These are phyloP conservation scores for Drechslerella coelobrocha DNA, from an alignment of 2,329 filamentous ascomycete genomes.

Conservation along the genomic window DNA sequence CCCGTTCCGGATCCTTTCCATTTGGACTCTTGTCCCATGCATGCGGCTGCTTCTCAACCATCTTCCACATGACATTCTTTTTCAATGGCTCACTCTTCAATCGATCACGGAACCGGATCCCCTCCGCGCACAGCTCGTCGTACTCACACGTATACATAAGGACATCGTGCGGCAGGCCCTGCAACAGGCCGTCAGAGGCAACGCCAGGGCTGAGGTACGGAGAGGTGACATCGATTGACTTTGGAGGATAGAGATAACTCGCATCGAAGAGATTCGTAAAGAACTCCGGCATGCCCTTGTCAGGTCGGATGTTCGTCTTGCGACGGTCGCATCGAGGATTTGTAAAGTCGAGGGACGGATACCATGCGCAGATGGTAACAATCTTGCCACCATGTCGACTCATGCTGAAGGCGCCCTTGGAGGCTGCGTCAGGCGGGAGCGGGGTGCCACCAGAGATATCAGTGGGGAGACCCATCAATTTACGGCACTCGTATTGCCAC, in stretches of 20 bases:
- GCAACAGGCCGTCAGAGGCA: constrained; percentile 64
- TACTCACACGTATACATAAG: constrained; percentile 70
- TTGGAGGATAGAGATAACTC: constrained; percentile 66
- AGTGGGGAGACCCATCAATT: constrained; percentile 33
- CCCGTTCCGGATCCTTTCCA: constrained; percentile 63
- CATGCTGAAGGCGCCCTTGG: constrained; percentile 44
- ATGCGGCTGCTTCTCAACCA: constrained; percentile 68
- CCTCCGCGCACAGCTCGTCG: constrained; percentile 70
- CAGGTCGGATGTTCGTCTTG: constrained; percentile 64
- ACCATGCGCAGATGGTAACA: constrained; percentile 66
- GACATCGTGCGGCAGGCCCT: constrained; percentile 63
- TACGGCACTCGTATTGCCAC: constrained; percentile 50
- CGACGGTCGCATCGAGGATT: constrained; percentile 66
- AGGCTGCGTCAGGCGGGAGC: constrained; percentile 39
- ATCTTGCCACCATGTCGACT: constrained; percentile 57
- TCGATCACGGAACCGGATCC: constrained; percentile 68
- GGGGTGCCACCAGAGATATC: constrained; percentile 16
- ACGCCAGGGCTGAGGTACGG: constrained; percentile 67
- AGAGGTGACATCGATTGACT: constrained; percentile 60
- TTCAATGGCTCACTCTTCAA: constrained; percentile 61
- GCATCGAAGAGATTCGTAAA: constrained; percentile 71
- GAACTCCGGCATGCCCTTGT: constrained; percentile 66
- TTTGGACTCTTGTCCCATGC: constrained; percentile 73
- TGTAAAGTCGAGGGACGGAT: constrained; percentile 70
- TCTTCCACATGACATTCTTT: constrained; percentile 67